Base-by-base conservation (phyloP, 108 stramenopile species). In the Schizochytrium sp. region DNA sequence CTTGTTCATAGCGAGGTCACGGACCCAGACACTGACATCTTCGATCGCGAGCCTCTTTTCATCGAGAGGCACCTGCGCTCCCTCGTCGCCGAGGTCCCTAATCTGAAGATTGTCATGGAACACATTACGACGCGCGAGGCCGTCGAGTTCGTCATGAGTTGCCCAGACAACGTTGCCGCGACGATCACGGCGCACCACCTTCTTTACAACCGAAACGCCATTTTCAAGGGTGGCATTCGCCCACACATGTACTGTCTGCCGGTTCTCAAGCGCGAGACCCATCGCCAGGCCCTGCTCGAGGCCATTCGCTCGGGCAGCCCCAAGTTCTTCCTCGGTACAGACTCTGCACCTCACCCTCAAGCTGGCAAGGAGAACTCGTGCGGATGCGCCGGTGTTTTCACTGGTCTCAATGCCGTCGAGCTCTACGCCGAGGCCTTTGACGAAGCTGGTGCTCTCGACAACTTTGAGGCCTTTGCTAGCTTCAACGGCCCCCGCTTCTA, bases 221-320 rank as follows among this genome's bases (percentile, higher is more conserved):
- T 93, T 91, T 95, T 90, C 16, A 43, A 63, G n/a, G 98, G 98
- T 19, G 98, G 98, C 4, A 92, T 99, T 87, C 94, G 95, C 60
- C 99, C 99, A 1, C 99, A 99, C 90, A 95, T 97, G 91, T 99
- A 99, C 92, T 99, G 99, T 89, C 92, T 99, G 6, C 99, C 99
- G 59, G 97, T 99, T 87, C 93, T 99, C 72, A 99, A 99, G 95
- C 95, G 95, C 47, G 99, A 99, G 94, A 44, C 23, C 0, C 98
- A 99, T 92, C 97, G 99, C 8, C 90, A 91, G 89, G 97, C 98
- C 28, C 93, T 99, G 47, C 87, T 98, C 5, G 58, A 92, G 8
- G 99, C 98, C 2, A 97, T 96, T 5, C 96, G 97, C 3, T 95
- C 95, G 41, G 98, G 98, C 23, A 92, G 71, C 72, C 88, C 93